phyloP scores from a whole-genome alignment of 2,329 filamentous ascomycete species.

The Corinectria fuckeliana region DNA sequence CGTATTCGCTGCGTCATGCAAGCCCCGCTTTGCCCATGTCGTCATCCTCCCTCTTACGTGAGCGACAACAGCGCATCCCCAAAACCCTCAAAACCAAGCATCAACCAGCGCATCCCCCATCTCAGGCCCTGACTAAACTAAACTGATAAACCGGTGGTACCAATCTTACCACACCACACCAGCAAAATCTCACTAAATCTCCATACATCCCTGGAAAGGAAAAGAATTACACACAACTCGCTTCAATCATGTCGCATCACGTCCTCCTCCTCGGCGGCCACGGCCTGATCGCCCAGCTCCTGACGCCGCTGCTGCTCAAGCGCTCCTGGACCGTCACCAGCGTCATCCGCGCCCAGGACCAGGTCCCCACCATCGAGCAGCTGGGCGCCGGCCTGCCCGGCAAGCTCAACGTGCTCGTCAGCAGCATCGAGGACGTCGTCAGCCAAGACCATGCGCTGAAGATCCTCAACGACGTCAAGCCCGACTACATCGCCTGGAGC shows the following conservation, averaged over 20 bases:
- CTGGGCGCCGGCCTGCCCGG: slow-evolving; percentile 65
- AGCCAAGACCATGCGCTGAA: slow-evolving; percentile 65
- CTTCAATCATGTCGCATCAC: slow-evolving; percentile 48
- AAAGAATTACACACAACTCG: too few relatives aligned
- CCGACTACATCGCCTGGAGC: slow-evolving; percentile 73
- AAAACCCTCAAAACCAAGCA: slow-evolving; percentile 7
- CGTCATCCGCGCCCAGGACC: slow-evolving; percentile 75
- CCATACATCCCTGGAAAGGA: too few relatives aligned
- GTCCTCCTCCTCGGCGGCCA: slow-evolving; percentile 82
- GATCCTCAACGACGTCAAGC: slow-evolving; percentile 66
- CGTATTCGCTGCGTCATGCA: slow-evolving; percentile 9
- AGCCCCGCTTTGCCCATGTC: slow-evolving; percentile 24
- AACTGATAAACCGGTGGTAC: neutral
- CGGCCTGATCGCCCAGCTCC: slow-evolving; percentile 76
- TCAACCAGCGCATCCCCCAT: neutral
- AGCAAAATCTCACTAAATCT: neutral
- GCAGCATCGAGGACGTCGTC: slow-evolving; percentile 74
- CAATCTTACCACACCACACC: neutral
- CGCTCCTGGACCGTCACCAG: slow-evolving; percentile 80
- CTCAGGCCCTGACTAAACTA: too few relatives aligned
- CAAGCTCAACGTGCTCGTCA: slow-evolving; percentile 72
- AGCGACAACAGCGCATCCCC: slow-evolving; percentile 4
- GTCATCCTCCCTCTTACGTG: slow-evolving; percentile 23
- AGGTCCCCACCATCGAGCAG: slow-evolving; percentile 67
- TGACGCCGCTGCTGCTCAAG: slow-evolving; percentile 78